phyloP scores from a whole-genome alignment of 139 green algal genomes.

The Chloropicon primus region DNA sequence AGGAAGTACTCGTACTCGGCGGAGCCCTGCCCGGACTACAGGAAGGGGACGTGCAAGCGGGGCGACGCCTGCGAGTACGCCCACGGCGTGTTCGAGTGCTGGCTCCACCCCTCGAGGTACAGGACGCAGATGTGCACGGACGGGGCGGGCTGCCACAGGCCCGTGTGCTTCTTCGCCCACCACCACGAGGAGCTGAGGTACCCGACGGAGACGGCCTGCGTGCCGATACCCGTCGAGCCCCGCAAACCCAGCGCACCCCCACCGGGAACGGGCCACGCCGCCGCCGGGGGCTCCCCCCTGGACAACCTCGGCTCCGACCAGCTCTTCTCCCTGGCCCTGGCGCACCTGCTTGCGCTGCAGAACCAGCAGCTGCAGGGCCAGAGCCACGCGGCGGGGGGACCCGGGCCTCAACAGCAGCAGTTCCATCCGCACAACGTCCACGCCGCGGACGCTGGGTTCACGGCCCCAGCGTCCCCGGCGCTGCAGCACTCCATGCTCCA shows the following conservation, averaged over 20 bases:
- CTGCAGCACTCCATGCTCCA: neutral
- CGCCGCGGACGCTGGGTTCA: neutral
- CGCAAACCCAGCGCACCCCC: neutral
- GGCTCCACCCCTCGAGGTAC: conserved; percentile 87
- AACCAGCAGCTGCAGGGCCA: neutral
- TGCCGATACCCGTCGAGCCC: neutral
- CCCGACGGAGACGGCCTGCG: neutral
- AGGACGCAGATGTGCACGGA: conserved; percentile 90
- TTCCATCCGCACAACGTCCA: neutral
- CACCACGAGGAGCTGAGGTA: conserved; percentile 50
- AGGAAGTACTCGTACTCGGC: conserved; percentile 67
- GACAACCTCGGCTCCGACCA: neutral
- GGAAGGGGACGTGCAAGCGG: conserved; percentile 60
- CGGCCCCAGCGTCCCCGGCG: neutral
- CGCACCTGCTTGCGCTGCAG: neutral
- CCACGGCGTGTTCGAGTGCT: conserved; percentile 96
- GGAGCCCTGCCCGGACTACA: conserved; percentile 86
- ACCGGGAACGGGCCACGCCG: neutral
- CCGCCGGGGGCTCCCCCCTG: neutral
- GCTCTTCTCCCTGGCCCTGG: neutral
- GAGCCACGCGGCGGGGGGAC: too few relatives aligned
- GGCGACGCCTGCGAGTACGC: conserved; percentile 80
- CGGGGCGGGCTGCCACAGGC: conserved; percentile 60
- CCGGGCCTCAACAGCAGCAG: neutral
- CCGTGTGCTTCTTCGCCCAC: conserved; percentile 98